These are phyloP conservation scores for Bauhinia variegata DNA, from an alignment of 306 rosid species.

Conservation along the genomic window DNA sequence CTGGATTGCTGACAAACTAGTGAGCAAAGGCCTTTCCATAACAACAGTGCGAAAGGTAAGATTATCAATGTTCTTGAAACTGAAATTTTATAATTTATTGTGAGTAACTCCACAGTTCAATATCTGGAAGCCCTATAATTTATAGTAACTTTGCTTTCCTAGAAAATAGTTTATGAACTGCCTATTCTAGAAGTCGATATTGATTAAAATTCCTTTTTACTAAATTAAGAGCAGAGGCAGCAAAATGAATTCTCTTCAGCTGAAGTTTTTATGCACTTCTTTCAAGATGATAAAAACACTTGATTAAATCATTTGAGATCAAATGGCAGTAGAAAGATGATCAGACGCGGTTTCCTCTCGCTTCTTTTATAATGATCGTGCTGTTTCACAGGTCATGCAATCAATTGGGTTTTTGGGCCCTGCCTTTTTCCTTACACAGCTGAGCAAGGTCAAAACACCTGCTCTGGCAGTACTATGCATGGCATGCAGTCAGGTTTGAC, in stretches of 20 bases:
- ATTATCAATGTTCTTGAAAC: slow-evolving; percentile 10
- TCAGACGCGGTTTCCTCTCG: slow-evolving; percentile 14
- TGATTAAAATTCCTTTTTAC: not conserved
- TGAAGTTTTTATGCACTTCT: slow-evolving; percentile 6
- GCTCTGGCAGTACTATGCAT: slow-evolving; percentile 87
- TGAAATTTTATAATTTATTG: slow-evolving; percentile 13
- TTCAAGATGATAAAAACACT: slow-evolving; percentile 23
- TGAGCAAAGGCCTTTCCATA: slow-evolving; percentile 84
- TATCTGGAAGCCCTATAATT: not conserved
- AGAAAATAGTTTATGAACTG: slow-evolving; percentile 3
- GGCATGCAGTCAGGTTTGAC: slow-evolving; percentile 96
- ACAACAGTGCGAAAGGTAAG: slow-evolving; percentile 91
- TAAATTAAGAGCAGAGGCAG: not conserved
- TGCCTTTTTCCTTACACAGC: slow-evolving; percentile 87
- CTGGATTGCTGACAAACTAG: slow-evolving; percentile 97
- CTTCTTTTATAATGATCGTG: slow-evolving; percentile 6
- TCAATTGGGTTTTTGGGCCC: slow-evolving; percentile 92
- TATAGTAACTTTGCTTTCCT: not conserved
- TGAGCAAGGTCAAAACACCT: slow-evolving; percentile 76
- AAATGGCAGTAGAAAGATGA: not conserved
- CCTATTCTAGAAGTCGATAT: slow-evolving; percentile 9
- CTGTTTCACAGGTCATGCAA: slow-evolving; percentile 83
- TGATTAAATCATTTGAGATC: not conserved
- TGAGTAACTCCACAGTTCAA: slow-evolving; percentile 1
- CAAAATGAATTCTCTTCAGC: slow-evolving; percentile 5